Evolutionary conservation across 192 early-diverging fungal species (phyloP).

Genomic region (Mortierella alpina): DNA sequence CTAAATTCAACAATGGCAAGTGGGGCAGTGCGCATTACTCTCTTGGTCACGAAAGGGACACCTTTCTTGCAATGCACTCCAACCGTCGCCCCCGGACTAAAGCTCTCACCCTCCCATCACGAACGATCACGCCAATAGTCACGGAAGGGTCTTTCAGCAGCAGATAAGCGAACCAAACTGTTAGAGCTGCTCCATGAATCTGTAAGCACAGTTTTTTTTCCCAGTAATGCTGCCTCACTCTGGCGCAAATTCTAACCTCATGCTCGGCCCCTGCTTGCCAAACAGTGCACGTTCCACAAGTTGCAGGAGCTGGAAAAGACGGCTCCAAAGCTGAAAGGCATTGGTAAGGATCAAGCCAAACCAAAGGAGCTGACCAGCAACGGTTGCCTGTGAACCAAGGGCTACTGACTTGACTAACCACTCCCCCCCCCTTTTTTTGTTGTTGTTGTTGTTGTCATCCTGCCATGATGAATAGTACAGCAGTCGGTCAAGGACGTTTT

Average conservation of each 20-base stretch:
- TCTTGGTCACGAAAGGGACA: no score
- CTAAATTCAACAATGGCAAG: no score
- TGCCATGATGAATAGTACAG: constrained; percentile 56
- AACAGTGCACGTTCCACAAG: constrained; percentile 76
- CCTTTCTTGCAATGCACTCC: not conserved
- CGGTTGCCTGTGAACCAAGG: not conserved
- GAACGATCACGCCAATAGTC: constrained; percentile 49
- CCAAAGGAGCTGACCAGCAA: not conserved
- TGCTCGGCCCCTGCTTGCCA: not conserved
- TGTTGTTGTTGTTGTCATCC: not conserved
- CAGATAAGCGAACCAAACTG: constrained; percentile 63
- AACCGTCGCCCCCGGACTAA: not conserved
- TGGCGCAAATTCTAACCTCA: not conserved
- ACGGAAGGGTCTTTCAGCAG: constrained; percentile 59
- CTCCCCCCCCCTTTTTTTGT: not conserved
- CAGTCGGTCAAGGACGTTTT: constrained; percentile 88
- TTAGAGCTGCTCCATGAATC: constrained; percentile 63
- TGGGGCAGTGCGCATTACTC: no score
- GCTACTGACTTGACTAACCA: not conserved
- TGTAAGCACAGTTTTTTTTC: constrained; percentile 43
- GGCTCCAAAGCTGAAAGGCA: constrained; percentile 85
- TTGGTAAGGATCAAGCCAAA: constrained; percentile 57
- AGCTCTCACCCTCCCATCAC: not conserved
- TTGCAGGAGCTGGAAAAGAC: constrained; percentile 88
- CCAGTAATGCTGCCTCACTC: not conserved